Evolutionary conservation across 2,329 filamentous ascomycete genomes (phyloP).

Genomic region (Aspergillus tanneri): DNA sequence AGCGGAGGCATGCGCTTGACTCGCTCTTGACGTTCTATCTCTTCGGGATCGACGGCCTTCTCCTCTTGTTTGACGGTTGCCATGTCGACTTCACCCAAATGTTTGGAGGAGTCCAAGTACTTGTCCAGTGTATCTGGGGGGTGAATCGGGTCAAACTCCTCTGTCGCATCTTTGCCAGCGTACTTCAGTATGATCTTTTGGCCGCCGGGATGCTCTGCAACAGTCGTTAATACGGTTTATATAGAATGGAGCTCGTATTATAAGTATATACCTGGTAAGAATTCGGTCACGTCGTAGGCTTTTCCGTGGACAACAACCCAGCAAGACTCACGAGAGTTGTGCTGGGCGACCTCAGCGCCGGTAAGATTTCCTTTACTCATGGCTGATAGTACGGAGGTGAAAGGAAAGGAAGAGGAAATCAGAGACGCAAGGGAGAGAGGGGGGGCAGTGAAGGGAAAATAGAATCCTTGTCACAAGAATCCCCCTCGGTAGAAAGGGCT

Average conservation of each 20-base stretch:
- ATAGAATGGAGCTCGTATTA: neutral
- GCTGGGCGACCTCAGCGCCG: slow-evolving; percentile 64
- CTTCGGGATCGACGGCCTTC: slow-evolving; percentile 67
- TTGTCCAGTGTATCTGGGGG: slow-evolving; percentile 81
- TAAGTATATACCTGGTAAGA: slow-evolving; percentile 63
- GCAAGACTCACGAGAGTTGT: slow-evolving; percentile 79
- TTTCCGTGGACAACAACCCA: slow-evolving; percentile 90
- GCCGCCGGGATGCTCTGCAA: slow-evolving; percentile 77
- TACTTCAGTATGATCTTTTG: slow-evolving; percentile 95
- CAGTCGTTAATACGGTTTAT: neutral
- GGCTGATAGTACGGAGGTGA: slow-evolving; percentile 8
- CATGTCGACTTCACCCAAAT: slow-evolving; percentile 89
- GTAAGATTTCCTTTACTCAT: slow-evolving; percentile 44
- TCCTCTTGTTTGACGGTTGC: slow-evolving; percentile 67
- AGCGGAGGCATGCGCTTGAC: slow-evolving; percentile 73
- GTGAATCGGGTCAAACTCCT: slow-evolving; percentile 86
- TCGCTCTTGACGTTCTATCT: slow-evolving; percentile 71
- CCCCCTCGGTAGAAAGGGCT: neutral
- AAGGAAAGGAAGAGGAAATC: slow-evolving; percentile 4
- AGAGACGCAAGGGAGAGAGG: neutral
- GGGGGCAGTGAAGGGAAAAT: too few relatives aligned
- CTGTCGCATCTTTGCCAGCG: slow-evolving; percentile 89
- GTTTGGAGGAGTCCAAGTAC: slow-evolving; percentile 81
- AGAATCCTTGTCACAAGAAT: too few relatives aligned
- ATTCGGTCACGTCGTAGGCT: slow-evolving; percentile 87